phyloP scores from a whole-genome alignment of 1,284 basidiomycete genomes.

The Cronartium quercuum region DNA sequence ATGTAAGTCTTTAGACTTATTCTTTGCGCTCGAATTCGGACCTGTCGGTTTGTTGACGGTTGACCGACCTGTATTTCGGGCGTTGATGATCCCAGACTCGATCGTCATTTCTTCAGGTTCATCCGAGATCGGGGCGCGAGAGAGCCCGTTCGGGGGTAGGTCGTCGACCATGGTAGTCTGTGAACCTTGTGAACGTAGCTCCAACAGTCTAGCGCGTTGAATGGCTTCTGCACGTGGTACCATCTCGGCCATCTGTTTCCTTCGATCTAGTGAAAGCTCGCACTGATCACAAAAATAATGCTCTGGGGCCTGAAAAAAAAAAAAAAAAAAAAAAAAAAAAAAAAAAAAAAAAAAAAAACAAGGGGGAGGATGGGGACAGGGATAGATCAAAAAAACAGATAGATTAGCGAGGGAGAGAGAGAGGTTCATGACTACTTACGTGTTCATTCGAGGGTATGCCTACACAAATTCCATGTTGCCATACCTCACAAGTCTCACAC shows the following conservation, averaged over 20 bases:
- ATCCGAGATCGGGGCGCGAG: background rate
- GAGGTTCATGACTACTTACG: conserved; percentile 43
- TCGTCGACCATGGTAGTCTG: background rate
- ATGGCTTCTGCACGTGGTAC: conserved; percentile 24
- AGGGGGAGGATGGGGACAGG: too few relatives aligned
- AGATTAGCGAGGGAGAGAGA: too few relatives aligned
- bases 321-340: background rate
- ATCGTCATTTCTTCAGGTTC: too few relatives aligned
- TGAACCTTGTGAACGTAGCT: conserved; percentile 6
- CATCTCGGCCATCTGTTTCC: conserved; percentile 28
- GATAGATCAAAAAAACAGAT: too few relatives aligned
- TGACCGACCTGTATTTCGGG: conserved; percentile 18
- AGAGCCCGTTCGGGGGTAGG: background rate
- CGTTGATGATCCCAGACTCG: too few relatives aligned
- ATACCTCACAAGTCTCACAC: conserved; percentile 78
- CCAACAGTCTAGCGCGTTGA: conserved; percentile 28
- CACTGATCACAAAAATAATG: conserved; percentile 52
- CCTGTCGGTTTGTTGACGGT: conserved; percentile 6
- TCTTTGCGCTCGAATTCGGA: background rate
- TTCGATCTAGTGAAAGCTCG: conserved; percentile 41
- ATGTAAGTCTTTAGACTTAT: background rate
- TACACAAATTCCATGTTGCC: conserved; percentile 87
- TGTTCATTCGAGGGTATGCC: conserved; percentile 56
- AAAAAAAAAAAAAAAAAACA: background rate
- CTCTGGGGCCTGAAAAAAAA: conserved; percentile 59